Conservation (phyloP, 331 rosid species). For the Acacia pycnantha region DNA sequence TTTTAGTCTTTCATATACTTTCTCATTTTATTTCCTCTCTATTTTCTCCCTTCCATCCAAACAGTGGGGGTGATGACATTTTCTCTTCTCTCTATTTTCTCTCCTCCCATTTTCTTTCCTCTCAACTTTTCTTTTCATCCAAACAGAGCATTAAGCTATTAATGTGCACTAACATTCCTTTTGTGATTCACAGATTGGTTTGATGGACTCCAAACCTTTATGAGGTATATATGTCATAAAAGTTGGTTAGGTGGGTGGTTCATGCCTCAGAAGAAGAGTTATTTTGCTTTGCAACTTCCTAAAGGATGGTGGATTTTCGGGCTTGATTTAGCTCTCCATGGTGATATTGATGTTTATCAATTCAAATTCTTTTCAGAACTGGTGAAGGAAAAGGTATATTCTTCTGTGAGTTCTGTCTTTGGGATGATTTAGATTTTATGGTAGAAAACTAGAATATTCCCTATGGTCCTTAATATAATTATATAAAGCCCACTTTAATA, state of each 20-base stretch:
- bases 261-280: conserved; percentile 98
- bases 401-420: conserved; percentile 14
- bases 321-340: conserved; percentile 90
- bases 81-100: too few relatives aligned
- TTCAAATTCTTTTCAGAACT: conserved; percentile 91
- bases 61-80: too few relatives aligned
- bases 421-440: conserved; percentile 4
- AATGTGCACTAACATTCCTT: conserved; percentile 28
- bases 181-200: conserved; percentile 79
- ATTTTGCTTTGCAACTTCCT: conserved; percentile 94
- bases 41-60: too few relatives aligned
- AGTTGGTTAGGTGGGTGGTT: conserved; percentile 99
- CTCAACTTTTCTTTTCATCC: too few relatives aligned
- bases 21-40: too few relatives aligned
- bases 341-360: conserved; percentile 96
- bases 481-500: too few relatives aligned
- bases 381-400: conserved; percentile 66
- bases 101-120: too few relatives aligned
- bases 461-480: too few relatives aligned
- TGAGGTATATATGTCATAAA: conserved; percentile 93
- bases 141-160: neutral
- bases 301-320: conserved; percentile 97
- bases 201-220: conserved; percentile 96
- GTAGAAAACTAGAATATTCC: neutral
- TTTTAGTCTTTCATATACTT: too few relatives aligned